Evolutionary conservation across 192 early-diverging fungal species (phyloP).

Genomic region (Piromyces finnis): DNA sequence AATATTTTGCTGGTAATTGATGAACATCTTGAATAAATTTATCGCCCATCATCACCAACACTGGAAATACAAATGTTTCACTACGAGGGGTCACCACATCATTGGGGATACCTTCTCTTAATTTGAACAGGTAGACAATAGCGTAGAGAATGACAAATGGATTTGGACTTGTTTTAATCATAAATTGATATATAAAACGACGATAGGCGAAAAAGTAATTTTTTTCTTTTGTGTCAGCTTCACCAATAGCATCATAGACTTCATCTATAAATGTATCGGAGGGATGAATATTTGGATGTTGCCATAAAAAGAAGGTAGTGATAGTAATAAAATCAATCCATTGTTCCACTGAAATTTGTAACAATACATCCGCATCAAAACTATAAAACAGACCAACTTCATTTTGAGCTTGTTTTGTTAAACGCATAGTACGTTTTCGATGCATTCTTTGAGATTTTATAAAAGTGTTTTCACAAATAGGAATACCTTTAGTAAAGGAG

Average conservation of each 20-base stretch:
- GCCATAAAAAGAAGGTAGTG: not conserved
- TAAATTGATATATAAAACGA: not conserved
- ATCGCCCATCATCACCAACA: not conserved
- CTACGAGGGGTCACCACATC: not conserved
- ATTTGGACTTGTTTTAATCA: not conserved
- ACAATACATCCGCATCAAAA: not conserved
- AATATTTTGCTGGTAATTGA: not conserved
- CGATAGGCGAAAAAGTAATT: not conserved
- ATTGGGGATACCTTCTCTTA: not conserved
- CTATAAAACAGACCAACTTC: not conserved
- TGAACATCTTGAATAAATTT: not conserved
- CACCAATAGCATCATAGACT: not conserved
- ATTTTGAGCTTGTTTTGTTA: not conserved
- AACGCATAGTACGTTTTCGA: not conserved
- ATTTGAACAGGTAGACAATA: not conserved
- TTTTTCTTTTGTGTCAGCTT: not conserved
- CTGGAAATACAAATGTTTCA: not conserved
- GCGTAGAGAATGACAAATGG: not conserved
- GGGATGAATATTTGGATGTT: not conserved
- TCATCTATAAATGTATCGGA: not conserved
- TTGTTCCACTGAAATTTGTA: not conserved
- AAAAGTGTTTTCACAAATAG: not conserved
- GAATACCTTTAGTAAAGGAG: not conserved
- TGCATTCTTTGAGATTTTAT: not conserved
- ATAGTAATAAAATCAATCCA: not conserved